These are phyloP conservation scores for Suillus subaureus DNA, from an alignment of 768 basidiomycete species.

Conservation along the genomic window DNA sequence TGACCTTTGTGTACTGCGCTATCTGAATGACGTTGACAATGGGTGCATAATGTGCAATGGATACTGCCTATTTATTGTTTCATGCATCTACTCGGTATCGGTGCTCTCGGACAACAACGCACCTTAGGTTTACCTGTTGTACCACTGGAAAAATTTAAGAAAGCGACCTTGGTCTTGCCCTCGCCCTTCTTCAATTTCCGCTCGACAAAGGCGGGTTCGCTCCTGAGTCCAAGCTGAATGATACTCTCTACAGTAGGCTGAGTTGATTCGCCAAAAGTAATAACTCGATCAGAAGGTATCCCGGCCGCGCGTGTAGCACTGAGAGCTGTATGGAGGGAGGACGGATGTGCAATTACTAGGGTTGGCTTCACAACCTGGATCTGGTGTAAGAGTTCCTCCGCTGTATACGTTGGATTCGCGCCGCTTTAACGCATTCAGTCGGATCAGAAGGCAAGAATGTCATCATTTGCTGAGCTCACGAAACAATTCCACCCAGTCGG, in stretches of 20 bases:
- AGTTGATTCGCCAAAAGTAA: slow-evolving; percentile 25
- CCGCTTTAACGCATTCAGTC: slow-evolving; percentile 16
- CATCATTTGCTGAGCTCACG: slow-evolving; percentile 39
- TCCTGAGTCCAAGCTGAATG: slow-evolving; percentile 44
- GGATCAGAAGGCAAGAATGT: background rate
- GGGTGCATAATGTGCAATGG: slow-evolving; percentile 64
- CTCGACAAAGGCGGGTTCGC: slow-evolving; percentile 45
- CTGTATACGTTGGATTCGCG: slow-evolving; percentile 40
- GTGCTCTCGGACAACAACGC: background rate
- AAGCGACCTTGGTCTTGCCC: slow-evolving; percentile 62
- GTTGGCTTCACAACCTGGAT: slow-evolving; percentile 28
- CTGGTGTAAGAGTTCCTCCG: slow-evolving; percentile 36
- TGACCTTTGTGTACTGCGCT: slow-evolving; percentile 49
- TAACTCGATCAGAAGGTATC: slow-evolving; percentile 31
- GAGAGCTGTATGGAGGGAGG: slow-evolving; percentile 28
- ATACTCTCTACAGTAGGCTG: slow-evolving; percentile 46
- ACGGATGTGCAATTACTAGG: slow-evolving; percentile 36
- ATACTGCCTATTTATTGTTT: slow-evolving; percentile 52
- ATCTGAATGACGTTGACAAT: slow-evolving; percentile 67
- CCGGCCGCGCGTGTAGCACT: slow-evolving; percentile 31
- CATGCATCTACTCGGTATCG: background rate
- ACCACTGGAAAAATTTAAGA: slow-evolving; percentile 74
- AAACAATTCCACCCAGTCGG: slow-evolving; percentile 59
- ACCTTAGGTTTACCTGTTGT: slow-evolving; percentile 60
- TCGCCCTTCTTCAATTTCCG: slow-evolving; percentile 56